phyloP scores from a whole-genome alignment of 306 rosid species.

The Crotalaria pallida region DNA sequence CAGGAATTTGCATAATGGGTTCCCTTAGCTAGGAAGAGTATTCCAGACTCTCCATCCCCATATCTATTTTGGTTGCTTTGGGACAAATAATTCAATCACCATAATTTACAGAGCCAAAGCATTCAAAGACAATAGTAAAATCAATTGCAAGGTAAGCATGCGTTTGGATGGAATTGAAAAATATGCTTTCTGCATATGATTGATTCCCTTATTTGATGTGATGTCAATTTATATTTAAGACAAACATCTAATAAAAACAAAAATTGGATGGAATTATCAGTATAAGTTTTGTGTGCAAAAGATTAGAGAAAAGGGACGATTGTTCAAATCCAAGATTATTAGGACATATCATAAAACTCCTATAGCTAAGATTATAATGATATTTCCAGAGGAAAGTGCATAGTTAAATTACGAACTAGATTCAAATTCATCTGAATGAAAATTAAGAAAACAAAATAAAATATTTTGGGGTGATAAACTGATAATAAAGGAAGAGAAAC shows the following conservation, averaged over 20 bases:
- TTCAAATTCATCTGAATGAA: not conserved
- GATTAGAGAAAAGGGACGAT: not conserved
- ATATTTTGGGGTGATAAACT: not conserved
- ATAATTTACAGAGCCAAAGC: constrained; percentile 18
- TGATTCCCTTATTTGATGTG: not conserved
- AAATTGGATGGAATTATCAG: not conserved
- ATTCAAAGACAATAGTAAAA: constrained; percentile 26
- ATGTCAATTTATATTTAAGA: not conserved
- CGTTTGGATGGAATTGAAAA: constrained; percentile 28
- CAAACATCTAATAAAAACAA: not conserved
- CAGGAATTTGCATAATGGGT: constrained; percentile 24
- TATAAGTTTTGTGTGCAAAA: not conserved
- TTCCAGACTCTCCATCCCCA: constrained; percentile 16
- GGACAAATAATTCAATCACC: constrained; percentile 32
- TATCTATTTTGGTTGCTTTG: constrained; percentile 26
- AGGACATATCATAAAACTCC: too few relatives aligned
- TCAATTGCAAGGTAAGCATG: constrained; percentile 37
- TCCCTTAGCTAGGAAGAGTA: constrained; percentile 26
- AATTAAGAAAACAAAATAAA: too few relatives aligned
- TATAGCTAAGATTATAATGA: too few relatives aligned
- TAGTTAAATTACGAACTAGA: not conserved
- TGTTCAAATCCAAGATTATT: not conserved
- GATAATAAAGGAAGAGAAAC: too few relatives aligned
- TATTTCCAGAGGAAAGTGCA: too few relatives aligned
- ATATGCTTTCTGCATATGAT: not conserved